A percentile compares a stretch with the other conserved stretches of the same genome.
phyloP scores from a whole-genome alignment of 345 rosid genomes.

The Rhodomyrtus tomentosa region DNA sequence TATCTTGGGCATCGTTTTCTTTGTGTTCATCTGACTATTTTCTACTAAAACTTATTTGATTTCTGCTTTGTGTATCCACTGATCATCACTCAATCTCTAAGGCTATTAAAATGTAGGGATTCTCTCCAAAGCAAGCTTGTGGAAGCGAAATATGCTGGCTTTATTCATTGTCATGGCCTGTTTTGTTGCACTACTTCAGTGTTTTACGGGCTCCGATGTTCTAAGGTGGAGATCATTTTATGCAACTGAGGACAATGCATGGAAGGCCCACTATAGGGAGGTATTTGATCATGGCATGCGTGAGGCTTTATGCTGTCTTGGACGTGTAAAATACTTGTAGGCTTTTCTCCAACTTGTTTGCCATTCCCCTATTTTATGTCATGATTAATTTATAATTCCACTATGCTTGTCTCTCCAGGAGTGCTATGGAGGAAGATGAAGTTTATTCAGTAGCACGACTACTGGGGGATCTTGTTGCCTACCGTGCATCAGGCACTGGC shows the following conservation, averaged over 20 bases:
- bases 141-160: conserved; percentile 41
- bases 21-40: neutral
- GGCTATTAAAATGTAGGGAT: conserved; percentile 19
- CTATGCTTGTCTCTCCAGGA: conserved; percentile 26
- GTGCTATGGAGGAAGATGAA: conserved; percentile 70
- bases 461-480: conserved; percentile 85
- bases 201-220: conserved; percentile 68
- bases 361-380: neutral
- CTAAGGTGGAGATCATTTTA: conserved; percentile 84
- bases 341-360: conserved; percentile 4
- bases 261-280: conserved; percentile 92
- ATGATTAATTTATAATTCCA: neutral
- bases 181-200: conserved; percentile 50
- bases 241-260: conserved; percentile 71
- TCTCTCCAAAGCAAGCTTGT: conserved; percentile 22
- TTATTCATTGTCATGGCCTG: conserved; percentile 36
- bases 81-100: neutral
- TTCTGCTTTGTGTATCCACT: neutral
- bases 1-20: neutral
- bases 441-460: conserved; percentile 73
- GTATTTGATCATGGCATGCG: conserved; percentile 92
- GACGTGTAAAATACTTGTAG: conserved; percentile 69
- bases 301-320: conserved; percentile 91
- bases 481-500: conserved; percentile 89
- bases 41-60: neutral